These are phyloP conservation scores for Fomitopsis schrenkii DNA, from an alignment of 1,284 basidiomycete genomes.

Conservation along the genomic window DNA sequence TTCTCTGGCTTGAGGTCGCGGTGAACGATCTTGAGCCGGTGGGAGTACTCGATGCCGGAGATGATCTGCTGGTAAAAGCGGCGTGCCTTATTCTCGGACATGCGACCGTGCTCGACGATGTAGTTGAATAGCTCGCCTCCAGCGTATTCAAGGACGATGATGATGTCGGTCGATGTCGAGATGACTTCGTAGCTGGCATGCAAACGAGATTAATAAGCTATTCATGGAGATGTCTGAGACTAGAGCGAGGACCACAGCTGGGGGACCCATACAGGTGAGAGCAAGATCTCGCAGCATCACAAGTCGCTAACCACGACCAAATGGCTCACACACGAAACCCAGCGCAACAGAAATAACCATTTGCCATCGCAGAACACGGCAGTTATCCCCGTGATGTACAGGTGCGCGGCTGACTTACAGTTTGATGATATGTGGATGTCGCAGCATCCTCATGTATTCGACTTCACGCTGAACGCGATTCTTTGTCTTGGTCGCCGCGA, in stretches of 20 bases:
- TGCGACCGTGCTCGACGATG: conserved; percentile 85
- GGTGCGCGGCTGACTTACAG: conserved; percentile 45
- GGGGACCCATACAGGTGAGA: too few species aligned
- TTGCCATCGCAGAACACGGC: neutral
- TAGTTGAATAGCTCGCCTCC: conserved; percentile 95
- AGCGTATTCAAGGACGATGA: conserved; percentile 93
- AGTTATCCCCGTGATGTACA: neutral
- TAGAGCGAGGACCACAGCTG: too few species aligned
- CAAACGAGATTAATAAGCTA: neutral
- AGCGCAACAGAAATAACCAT: conserved; percentile 2
- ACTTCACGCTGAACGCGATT: conserved; percentile 93
- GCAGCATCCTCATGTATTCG: conserved; percentile 88
- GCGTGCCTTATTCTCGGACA: conserved; percentile 81
- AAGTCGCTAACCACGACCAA: neutral
- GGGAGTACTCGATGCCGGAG: conserved; percentile 93
- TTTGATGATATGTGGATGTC: conserved; percentile 96
- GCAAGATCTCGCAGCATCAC: neutral
- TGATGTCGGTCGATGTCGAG: conserved; percentile 89
- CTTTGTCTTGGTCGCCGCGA: conserved; percentile 88
- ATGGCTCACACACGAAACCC: neutral
- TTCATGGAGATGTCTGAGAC: neutral
- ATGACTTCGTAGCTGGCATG: conserved; percentile 88
- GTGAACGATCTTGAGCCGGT: conserved; percentile 92
- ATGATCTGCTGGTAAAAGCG: conserved; percentile 97
- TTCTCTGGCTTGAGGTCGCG: conserved; percentile 97